Conservation (phyloP, 768 basidiomycete genomes). For the Lactifluus piperatus region DNA sequence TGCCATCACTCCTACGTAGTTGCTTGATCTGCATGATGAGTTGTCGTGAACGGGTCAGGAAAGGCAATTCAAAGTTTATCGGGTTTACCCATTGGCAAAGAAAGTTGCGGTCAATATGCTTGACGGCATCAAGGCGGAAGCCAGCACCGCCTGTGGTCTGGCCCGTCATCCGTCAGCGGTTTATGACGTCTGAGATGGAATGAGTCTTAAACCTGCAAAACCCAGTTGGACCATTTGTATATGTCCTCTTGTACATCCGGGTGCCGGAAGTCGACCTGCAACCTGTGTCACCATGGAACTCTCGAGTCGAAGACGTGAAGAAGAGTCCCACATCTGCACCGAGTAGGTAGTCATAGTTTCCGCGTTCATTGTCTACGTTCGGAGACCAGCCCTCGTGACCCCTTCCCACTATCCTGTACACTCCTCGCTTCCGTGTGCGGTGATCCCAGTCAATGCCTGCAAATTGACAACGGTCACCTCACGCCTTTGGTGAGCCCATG, state of each 20-base stretch:
- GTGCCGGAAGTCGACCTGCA: constrained; percentile 76
- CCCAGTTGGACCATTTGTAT: constrained; percentile 70
- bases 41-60: background rate
- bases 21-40: constrained; percentile 38
- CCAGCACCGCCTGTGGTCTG: constrained; percentile 65
- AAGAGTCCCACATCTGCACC: constrained; percentile 51
- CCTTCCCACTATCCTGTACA: constrained; percentile 64
- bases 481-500: background rate
- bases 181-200: background rate
- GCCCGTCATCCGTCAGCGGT: background rate
- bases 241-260: constrained; percentile 72
- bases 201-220: constrained; percentile 39
- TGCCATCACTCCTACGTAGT: constrained; percentile 37
- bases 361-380: constrained; percentile 74
- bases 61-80: background rate
- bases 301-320: background rate
- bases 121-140: constrained; percentile 86
- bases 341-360: constrained; percentile 80
- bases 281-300: constrained; percentile 10
- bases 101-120: constrained; percentile 73
- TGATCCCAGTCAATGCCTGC: constrained; percentile 83
- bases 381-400: constrained; percentile 75
- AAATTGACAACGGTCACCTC: background rate
- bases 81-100: constrained; percentile 53
- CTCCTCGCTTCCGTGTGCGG: constrained; percentile 45